A percentile compares a stretch with the other conserved stretches of the same genome.
These are phyloP conservation scores for Sphaerobolus stellatus DNA, from an alignment of 1,284 basidiomycete species.

Conservation along the genomic window DNA sequence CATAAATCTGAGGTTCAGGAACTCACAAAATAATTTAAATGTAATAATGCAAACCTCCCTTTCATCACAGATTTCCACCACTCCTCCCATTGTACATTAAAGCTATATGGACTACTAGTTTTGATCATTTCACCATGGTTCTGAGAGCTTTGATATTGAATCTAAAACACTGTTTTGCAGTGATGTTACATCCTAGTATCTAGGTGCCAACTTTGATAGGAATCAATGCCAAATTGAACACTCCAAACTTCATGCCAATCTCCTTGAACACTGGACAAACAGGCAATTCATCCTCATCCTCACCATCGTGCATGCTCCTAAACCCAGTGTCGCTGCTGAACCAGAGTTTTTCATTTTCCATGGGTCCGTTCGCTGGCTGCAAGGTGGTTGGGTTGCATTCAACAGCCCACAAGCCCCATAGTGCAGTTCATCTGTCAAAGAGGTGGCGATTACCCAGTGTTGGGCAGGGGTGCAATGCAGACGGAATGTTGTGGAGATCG, in stretches of 20 bases:
- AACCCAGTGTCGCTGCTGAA: slow-evolving; percentile 75
- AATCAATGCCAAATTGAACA: slow-evolving; percentile 61
- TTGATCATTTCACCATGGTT: neutral
- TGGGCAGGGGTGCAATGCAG: slow-evolving; percentile 52
- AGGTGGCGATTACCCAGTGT: slow-evolving; percentile 50
- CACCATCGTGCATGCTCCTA: slow-evolving; percentile 40
- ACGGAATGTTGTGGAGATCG: slow-evolving; percentile 17
- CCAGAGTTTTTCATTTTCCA: slow-evolving; percentile 46
- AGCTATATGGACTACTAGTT: slow-evolving; percentile 16
- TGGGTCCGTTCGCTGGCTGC: neutral
- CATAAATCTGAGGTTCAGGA: no score
- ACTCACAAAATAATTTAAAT: no score
- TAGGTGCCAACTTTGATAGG: no score
- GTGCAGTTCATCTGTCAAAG: slow-evolving; percentile 50
- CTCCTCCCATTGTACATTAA: slow-evolving; percentile 45
- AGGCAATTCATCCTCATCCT: slow-evolving; percentile 52
- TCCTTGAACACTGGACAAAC: slow-evolving; percentile 68
- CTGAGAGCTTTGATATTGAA: no score
- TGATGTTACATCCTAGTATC: no score
- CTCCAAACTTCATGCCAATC: slow-evolving; percentile 60
- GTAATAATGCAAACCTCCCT: no score
- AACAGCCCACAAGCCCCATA: slow-evolving; percentile 64
- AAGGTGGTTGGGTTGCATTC: slow-evolving; percentile 24
- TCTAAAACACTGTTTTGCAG: no score
- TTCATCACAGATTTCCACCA: no score